Evolutionary conservation across 768 basidiomycete species (phyloP).

Genomic region (Suillus hirtellus): DNA sequence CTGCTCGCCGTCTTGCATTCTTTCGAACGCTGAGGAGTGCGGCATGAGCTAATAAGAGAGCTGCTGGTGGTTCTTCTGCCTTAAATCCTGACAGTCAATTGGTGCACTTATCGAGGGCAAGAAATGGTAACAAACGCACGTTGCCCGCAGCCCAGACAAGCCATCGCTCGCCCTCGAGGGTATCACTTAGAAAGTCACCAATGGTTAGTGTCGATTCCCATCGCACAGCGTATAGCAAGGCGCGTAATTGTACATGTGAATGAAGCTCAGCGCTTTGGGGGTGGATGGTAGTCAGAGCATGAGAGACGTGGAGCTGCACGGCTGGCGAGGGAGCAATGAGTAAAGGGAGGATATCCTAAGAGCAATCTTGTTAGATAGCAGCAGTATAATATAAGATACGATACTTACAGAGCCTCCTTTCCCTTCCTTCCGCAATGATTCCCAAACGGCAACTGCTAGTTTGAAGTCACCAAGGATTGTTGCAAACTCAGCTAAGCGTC

Average conservation of each 20-base stretch:
- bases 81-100: conserved; percentile 39
- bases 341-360: conserved; percentile 80
- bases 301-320: conserved; percentile 57
- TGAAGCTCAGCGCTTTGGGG: conserved; percentile 47
- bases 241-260: conserved; percentile 66
- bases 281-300: conserved; percentile 55
- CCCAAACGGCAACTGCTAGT: conserved; percentile 82
- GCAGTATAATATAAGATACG: background rate
- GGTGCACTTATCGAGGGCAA: conserved; percentile 14
- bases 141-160: conserved; percentile 82
- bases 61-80: conserved; percentile 82
- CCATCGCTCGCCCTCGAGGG: conserved; percentile 81
- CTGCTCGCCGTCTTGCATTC: conserved; percentile 59
- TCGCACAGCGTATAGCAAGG: conserved; percentile 66
- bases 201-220: conserved; percentile 71
- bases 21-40: conserved; percentile 67
- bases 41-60: conserved; percentile 79
- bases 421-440: conserved; percentile 80
- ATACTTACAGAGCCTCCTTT: conserved; percentile 80
- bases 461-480: conserved; percentile 91
- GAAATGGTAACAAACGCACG: conserved; percentile 46
- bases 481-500: conserved; percentile 94
- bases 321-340: conserved; percentile 68
- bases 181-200: conserved; percentile 55
- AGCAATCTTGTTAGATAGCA: conserved; percentile 1